phyloP scores from a whole-genome alignment of 1,284 basidiomycete species.

The Pyrrhoderma lamaoense region DNA sequence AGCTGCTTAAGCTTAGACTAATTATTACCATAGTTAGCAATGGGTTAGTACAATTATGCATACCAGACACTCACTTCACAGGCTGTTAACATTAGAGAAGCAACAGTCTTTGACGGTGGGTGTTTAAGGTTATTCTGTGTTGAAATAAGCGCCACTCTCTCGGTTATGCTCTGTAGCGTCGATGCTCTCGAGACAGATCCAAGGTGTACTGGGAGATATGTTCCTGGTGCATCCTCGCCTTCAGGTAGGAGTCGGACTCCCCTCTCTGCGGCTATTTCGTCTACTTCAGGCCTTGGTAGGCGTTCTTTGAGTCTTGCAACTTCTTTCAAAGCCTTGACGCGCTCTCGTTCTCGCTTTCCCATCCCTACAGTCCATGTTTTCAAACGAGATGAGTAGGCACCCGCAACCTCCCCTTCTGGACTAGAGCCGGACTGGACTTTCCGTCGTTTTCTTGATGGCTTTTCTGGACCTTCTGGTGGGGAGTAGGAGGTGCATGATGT shows the following conservation, averaged over 20 bases:
- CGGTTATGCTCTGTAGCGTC: conserved; percentile 68
- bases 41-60: not conserved
- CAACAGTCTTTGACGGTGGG: conserved; percentile 52
- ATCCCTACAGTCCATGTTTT: conserved; percentile 68
- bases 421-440: conserved; percentile 34
- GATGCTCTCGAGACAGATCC: conserved; percentile 62
- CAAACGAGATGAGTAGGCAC: conserved; percentile 54
- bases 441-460: conserved; percentile 65
- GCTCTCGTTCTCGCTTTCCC: conserved; percentile 65
- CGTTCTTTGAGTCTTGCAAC: conserved; percentile 31
- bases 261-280: conserved; percentile 66
- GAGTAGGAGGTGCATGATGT: conserved; percentile 55
- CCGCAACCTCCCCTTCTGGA: conserved; percentile 48
- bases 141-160: conserved; percentile 71
- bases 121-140: conserved; percentile 60
- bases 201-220: conserved; percentile 59
- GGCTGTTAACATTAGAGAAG: conserved; percentile 65
- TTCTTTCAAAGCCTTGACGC: conserved; percentile 46
- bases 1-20: conserved; percentile 78
- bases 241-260: conserved; percentile 56
- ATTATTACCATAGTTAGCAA: not conserved
- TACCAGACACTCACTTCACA: conserved; percentile 50
- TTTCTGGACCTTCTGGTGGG: conserved; percentile 48
- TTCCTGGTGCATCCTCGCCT: conserved; percentile 62
- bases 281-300: conserved; percentile 35